A percentile compares a stretch with the other conserved stretches of the same genome.
Conservation (phyloP, 1,139 yeast species). For the Hemisphaericaspora subhashii region DNA sequence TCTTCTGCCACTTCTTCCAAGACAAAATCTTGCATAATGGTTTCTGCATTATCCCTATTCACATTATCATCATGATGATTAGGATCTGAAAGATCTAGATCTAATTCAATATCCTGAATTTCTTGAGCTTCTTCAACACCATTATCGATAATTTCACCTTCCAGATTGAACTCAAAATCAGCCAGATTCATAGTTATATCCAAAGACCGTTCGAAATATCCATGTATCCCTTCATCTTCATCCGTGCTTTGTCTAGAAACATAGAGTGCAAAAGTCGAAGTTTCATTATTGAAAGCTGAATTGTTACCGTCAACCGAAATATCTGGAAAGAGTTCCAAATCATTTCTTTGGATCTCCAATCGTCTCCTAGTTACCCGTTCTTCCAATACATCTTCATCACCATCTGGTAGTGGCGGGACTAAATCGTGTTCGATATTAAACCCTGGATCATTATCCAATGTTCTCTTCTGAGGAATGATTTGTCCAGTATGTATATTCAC, state of each 20-base stretch:
- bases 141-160: constrained; percentile 16
- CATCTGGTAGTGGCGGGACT: constrained; percentile 17
- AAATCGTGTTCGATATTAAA: constrained; percentile 38
- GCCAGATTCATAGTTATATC: constrained; percentile 6
- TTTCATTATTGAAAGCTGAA: background rate
- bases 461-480: constrained; percentile 8
- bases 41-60: too few relatives aligned
- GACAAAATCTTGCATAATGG: constrained; percentile 12
- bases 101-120: constrained; percentile 11
- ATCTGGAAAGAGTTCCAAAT: constrained; percentile 12
- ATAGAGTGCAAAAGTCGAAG: background rate
- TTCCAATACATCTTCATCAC: constrained; percentile 7
- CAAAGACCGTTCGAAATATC: constrained; percentile 11
- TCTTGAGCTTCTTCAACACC: background rate
- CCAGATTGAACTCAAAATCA: constrained; percentile 18
- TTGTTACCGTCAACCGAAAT: background rate
- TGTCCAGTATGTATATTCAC: constrained; percentile 1
- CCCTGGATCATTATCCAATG: constrained; percentile 38
- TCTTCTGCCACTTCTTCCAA: constrained; percentile 7
- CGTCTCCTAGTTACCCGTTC: constrained; percentile 15
- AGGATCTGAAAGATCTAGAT: constrained; percentile 6
- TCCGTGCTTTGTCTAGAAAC: background rate
- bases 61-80: background rate
- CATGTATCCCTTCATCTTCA: constrained; percentile 15
- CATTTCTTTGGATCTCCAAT: constrained; percentile 16